Conservation (phyloP, 2,329 filamentous ascomycete genomes). For the Pseudocercospora eumusae region DNA sequence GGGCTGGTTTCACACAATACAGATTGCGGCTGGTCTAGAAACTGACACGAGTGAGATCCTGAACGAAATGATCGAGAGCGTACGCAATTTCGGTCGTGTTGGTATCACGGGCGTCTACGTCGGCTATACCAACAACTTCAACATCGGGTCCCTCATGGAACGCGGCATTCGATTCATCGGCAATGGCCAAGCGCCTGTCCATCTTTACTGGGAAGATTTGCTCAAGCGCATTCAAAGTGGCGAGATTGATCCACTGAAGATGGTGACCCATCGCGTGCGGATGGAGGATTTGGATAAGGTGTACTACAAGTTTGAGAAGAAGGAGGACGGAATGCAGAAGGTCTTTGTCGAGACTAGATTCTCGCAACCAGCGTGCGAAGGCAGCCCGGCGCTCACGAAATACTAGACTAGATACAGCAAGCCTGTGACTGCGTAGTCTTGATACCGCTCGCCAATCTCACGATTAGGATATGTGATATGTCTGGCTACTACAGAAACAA, state of each 20-base stretch:
- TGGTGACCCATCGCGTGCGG: slow-evolving; percentile 74
- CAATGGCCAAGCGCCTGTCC: slow-evolving; percentile 71
- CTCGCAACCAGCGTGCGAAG: slow-evolving; percentile 54
- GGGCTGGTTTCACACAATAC: slow-evolving; percentile 62
- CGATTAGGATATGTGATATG: no score
- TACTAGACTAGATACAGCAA: slow-evolving; percentile 35
- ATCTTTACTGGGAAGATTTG: slow-evolving; percentile 81
- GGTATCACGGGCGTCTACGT: slow-evolving; percentile 75
- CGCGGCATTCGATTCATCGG: slow-evolving; percentile 77
- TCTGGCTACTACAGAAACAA: no score
- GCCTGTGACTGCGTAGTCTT: no score
- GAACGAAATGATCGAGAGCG: slow-evolving; percentile 77
- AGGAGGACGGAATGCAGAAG: slow-evolving; percentile 76
- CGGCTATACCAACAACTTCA: slow-evolving; percentile 75
- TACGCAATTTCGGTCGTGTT: slow-evolving; percentile 69
- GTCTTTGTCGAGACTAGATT: slow-evolving; percentile 66
- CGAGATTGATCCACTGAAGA: slow-evolving; percentile 72
- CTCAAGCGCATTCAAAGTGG: slow-evolving; percentile 66
- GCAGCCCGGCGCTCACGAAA: slow-evolving; percentile 55
- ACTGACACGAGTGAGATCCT: slow-evolving; percentile 81
- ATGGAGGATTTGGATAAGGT: slow-evolving; percentile 54
- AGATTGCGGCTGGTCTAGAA: slow-evolving; percentile 66
- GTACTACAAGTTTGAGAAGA: slow-evolving; percentile 67
- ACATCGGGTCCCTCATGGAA: slow-evolving; percentile 82
- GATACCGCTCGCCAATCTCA: no score